Conservation (phyloP, 140 eudicot genomes). For the Cichorium intybus region DNA sequence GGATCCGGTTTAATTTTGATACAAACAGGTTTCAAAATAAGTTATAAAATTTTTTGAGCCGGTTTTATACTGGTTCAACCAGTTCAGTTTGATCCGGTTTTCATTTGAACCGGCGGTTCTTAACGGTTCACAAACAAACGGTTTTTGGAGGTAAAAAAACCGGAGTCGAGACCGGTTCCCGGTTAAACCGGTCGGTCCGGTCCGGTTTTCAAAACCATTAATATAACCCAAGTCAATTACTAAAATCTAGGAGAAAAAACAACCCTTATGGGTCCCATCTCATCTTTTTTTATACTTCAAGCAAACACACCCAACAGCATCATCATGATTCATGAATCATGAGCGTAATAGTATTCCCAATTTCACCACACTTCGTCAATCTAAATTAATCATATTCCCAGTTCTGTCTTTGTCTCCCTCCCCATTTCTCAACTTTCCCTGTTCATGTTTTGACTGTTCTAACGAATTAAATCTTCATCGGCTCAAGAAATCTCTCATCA, state of each 20-base stretch:
- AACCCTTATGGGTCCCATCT: conserved; percentile 6
- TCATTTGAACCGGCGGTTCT: no score
- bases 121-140: no score
- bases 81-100: no score
- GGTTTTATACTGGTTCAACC: no score
- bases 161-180: no score
- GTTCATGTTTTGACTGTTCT: conserved; percentile 3
- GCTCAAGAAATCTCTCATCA: conserved; percentile 13
- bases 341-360: conserved; percentile 11
- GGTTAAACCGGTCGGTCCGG: no score
- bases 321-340: conserved; percentile 26
- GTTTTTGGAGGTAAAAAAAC: no score
- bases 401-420: conserved; percentile 21
- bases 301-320: conserved; percentile 24
- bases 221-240: neutral
- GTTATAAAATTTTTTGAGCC: no score
- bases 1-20: no score
- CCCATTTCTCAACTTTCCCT: conserved; percentile 11
- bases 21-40: no score
- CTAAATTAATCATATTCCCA: conserved; percentile 18
- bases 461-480: conserved; percentile 11
- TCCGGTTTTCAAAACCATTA: no score
- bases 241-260: conserved; percentile 18
- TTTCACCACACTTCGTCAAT: conserved; percentile 4
- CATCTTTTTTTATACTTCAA: conserved; percentile 7